A percentile compares a stretch with the other conserved stretches of the same genome.
phyloP scores from a whole-genome alignment of 345 rosid genomes.

The Cardamine resedifolia region DNA sequence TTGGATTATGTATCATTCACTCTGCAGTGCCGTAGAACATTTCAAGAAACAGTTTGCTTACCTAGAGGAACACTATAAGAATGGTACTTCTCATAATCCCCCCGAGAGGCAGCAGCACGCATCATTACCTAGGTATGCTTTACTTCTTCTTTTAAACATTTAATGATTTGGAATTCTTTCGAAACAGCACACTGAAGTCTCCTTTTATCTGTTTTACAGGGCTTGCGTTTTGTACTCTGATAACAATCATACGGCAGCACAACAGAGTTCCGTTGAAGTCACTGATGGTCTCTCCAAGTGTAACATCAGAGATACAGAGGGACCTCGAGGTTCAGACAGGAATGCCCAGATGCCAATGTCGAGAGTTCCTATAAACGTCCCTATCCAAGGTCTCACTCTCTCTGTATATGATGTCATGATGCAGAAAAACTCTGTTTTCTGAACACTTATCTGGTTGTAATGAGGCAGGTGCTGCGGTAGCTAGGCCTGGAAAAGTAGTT shows the following conservation, averaged over 20 bases:
- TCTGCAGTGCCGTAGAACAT: constrained; percentile 92
- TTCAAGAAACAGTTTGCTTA: constrained; percentile 95
- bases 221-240: constrained; percentile 83
- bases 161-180: not conserved
- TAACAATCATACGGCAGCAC: constrained; percentile 37
- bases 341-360: constrained; percentile 62
- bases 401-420: not conserved
- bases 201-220: constrained; percentile 43
- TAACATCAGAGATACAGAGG: constrained; percentile 73
- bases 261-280: constrained; percentile 59
- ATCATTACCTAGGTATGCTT: constrained; percentile 83
- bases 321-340: constrained; percentile 55
- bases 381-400: constrained; percentile 54
- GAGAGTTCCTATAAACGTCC: constrained; percentile 77
- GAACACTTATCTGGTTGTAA: constrained; percentile 20
- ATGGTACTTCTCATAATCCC: constrained; percentile 73
- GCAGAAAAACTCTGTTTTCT: not conserved
- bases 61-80: constrained; percentile 94
- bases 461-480: constrained; percentile 59
- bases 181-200: not conserved
- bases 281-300: constrained; percentile 76
- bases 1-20: not conserved
- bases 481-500: constrained; percentile 88
- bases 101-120: constrained; percentile 97
- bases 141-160: not conserved